A percentile compares a stretch with the other conserved stretches of the same genome.
Evolutionary conservation across 495 filamentous ascomycete genomes (phyloP).

Genomic region (Astrothelium macrocarpum): DNA sequence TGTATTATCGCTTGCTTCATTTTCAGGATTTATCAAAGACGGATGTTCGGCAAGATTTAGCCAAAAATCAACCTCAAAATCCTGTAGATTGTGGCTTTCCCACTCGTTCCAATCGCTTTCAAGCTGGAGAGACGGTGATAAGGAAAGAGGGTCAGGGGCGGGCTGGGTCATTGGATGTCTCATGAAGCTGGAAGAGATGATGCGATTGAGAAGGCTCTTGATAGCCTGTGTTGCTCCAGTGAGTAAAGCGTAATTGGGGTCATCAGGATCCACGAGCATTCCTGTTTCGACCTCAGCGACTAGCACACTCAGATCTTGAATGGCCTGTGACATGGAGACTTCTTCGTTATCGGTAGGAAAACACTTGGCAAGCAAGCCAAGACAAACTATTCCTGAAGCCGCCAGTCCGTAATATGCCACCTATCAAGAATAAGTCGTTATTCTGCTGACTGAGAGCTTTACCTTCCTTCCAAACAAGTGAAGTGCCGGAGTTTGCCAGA

Average conservation of each 20-base stretch:
- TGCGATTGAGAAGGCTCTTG: constrained; percentile 6
- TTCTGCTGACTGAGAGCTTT: background rate
- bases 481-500: constrained; percentile 34
- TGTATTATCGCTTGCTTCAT: background rate
- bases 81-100: background rate
- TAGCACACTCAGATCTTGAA: constrained; percentile 34
- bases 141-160: background rate
- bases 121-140: background rate
- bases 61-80: background rate
- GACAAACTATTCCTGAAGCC: constrained; percentile 35
- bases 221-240: background rate
- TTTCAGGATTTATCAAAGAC: background rate
- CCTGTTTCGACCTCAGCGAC: constrained; percentile 35
- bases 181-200: background rate
- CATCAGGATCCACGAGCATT: constrained; percentile 27
- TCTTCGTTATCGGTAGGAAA: constrained; percentile 8
- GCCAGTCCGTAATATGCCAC: constrained; percentile 37
- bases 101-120: background rate
- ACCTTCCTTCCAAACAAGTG: constrained; percentile 37
- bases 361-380: constrained; percentile 30
- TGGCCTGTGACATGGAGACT: constrained; percentile 22
- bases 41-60: background rate
- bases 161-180: background rate
- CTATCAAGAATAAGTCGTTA: constrained; percentile 13
- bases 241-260: constrained; percentile 29